Evolutionary conservation across 257 asterid genomes (phyloP).

Genomic region (Solanum appendiculatum): DNA sequence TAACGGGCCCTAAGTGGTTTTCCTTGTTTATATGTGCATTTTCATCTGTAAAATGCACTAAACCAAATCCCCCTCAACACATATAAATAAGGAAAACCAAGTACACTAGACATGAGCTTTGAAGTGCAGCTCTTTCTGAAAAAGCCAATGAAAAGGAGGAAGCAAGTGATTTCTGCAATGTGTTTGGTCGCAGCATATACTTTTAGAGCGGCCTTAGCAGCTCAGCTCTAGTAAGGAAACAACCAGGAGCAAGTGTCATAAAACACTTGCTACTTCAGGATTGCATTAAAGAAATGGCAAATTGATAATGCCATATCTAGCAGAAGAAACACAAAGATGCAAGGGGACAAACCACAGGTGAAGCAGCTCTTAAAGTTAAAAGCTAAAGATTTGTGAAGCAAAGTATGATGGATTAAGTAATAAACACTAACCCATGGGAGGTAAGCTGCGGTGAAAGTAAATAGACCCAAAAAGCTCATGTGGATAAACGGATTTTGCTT

Average conservation of each 20-base stretch:
- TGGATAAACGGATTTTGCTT: conserved; percentile 97
- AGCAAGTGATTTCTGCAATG: not conserved
- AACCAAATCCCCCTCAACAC: not conserved
- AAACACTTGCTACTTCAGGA: not conserved
- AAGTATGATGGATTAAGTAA: not conserved
- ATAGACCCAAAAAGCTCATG: conserved; percentile 97
- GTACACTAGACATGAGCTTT: not conserved
- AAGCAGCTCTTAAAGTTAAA: not conserved
- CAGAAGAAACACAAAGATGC: not conserved
- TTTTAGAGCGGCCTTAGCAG: not conserved
- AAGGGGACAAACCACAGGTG: not conserved
- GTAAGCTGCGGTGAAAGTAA: conserved; percentile 97
- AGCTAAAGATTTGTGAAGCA: not conserved
- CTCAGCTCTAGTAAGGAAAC: not conserved
- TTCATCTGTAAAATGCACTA: not conserved
- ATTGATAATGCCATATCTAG: not conserved
- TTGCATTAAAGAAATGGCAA: not conserved
- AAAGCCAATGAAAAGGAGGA: not conserved
- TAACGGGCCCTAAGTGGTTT: not conserved
- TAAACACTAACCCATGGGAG: conserved; percentile 88
- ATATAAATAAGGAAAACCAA: not conserved
- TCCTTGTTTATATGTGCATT: not conserved
- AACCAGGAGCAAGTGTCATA: not conserved
- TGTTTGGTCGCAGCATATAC: not conserved
- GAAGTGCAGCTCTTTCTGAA: not conserved